Evolutionary conservation across 1,284 basidiomycete species (phyloP).

Genomic region (Leccinum griseonigrum): DNA sequence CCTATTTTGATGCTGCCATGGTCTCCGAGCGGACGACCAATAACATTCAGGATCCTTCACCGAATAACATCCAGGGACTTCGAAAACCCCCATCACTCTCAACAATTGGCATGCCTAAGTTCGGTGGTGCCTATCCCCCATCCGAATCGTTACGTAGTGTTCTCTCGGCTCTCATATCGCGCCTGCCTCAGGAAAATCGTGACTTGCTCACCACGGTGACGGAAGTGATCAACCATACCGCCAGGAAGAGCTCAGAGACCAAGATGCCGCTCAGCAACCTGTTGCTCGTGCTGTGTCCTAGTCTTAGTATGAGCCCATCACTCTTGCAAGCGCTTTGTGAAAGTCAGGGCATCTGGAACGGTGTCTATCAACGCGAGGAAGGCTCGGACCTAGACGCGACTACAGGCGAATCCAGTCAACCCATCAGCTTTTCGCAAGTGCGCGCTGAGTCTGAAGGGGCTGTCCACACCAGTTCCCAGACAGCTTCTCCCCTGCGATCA

Average conservation of each 20-base stretch:
- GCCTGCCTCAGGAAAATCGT: slow-evolving; percentile 68
- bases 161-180: slow-evolving; percentile 57
- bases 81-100: slow-evolving; percentile 77
- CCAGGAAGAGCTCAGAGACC: slow-evolving; percentile 59
- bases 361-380: slow-evolving; percentile 17
- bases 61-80: slow-evolving; percentile 41
- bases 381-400: slow-evolving; percentile 6
- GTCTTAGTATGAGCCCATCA: slow-evolving; percentile 74
- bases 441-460: neutral
- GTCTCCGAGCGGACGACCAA: slow-evolving; percentile 48
- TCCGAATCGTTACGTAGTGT: slow-evolving; percentile 53
- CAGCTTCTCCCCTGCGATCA: slow-evolving; percentile 1
- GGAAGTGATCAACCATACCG: slow-evolving; percentile 70
- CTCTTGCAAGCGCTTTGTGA: slow-evolving; percentile 74
- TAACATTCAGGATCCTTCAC: slow-evolving; percentile 34
- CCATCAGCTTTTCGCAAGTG: neutral
- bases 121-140: slow-evolving; percentile 55
- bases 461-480: neutral
- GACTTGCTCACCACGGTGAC: slow-evolving; percentile 71
- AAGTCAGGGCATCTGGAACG: slow-evolving; percentile 62
- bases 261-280: slow-evolving; percentile 86
- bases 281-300: slow-evolving; percentile 77
- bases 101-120: slow-evolving; percentile 67
- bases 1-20: slow-evolving; percentile 76
- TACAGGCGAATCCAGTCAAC: slow-evolving; percentile 1